phyloP scores from a whole-genome alignment of 768 basidiomycete genomes.

The Mycena amicta region DNA sequence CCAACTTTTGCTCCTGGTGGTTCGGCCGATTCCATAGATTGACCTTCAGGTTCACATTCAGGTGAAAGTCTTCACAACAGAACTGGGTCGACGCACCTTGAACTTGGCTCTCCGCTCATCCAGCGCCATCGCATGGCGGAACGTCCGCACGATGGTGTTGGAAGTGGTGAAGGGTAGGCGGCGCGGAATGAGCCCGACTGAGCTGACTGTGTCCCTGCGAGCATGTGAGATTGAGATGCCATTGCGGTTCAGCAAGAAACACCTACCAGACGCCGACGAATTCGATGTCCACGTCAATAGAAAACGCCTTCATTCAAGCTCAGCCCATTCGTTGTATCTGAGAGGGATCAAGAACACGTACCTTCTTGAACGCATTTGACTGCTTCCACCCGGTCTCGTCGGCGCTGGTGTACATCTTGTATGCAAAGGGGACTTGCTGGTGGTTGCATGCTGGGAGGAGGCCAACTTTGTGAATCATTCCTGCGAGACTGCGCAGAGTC shows the following conservation, averaged over 20 bases:
- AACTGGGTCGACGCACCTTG: constrained; percentile 35
- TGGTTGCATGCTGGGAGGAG: constrained; percentile 55
- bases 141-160: constrained; percentile 47
- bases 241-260: not conserved
- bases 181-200: constrained; percentile 48
- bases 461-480: constrained; percentile 62
- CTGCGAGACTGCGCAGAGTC: constrained; percentile 28
- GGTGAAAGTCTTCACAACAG: not conserved
- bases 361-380: constrained; percentile 42
- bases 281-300: constrained; percentile 44
- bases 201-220: constrained; percentile 57
- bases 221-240: not conserved
- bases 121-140: constrained; percentile 58
- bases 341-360: not conserved
- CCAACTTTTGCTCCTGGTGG: constrained; percentile 33
- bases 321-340: not conserved
- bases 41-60: not conserved
- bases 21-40: constrained; percentile 36
- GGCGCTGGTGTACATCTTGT: constrained; percentile 48
- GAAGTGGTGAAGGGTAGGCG: constrained; percentile 50
- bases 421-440: constrained; percentile 64
- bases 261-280: constrained; percentile 56
- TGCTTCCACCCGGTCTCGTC: constrained; percentile 30
- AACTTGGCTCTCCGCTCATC: constrained; percentile 58
- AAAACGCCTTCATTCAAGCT: constrained; percentile 36